phyloP scores from a whole-genome alignment of 1,284 basidiomycete species.

The Puccinia hordei region DNA sequence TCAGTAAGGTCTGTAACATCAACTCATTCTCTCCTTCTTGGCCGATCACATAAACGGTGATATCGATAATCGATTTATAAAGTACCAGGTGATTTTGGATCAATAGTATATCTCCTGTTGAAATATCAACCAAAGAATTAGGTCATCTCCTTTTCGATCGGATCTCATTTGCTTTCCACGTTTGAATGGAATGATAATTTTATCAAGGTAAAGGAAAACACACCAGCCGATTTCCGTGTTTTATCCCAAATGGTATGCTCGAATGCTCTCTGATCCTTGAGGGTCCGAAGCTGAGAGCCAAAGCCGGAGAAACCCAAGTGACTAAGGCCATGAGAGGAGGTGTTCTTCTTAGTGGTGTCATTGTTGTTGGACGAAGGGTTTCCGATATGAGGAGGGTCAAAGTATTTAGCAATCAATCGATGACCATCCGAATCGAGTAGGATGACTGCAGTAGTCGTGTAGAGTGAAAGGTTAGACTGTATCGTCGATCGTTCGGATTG shows the following conservation, averaged over 20 bases:
- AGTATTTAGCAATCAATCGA: conserved; percentile 94
- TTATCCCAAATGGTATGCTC: conserved; percentile 96
- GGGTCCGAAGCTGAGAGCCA: conserved; percentile 68
- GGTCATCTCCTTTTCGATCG: background rate
- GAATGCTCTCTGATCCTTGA: conserved; percentile 92
- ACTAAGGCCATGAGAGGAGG: conserved; percentile 22
- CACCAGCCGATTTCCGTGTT: conserved; percentile 85
- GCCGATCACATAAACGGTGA: conserved; percentile 91
- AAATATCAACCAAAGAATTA: conserved; percentile 6
- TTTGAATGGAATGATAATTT: background rate
- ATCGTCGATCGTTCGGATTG: background rate
- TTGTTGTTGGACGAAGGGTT: conserved; percentile 59
- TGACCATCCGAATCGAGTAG: conserved; percentile 92
- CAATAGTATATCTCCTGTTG: conserved; percentile 86
- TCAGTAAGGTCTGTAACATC: conserved; percentile 84
- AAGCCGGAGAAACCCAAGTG: conserved; percentile 51
- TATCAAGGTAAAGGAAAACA: conserved; percentile 58
- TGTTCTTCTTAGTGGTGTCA: conserved; percentile 62
- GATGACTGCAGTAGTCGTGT: conserved; percentile 81
- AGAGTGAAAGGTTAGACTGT: conserved; percentile 77
- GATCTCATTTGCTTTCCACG: background rate
- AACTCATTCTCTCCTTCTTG: conserved; percentile 89
- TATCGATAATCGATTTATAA: conserved; percentile 90
- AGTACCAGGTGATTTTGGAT: conserved; percentile 88
- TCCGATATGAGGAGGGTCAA: conserved; percentile 70